Evolutionary conservation across 345 rosid species (phyloP).

Genomic region (Linum lewisii): DNA sequence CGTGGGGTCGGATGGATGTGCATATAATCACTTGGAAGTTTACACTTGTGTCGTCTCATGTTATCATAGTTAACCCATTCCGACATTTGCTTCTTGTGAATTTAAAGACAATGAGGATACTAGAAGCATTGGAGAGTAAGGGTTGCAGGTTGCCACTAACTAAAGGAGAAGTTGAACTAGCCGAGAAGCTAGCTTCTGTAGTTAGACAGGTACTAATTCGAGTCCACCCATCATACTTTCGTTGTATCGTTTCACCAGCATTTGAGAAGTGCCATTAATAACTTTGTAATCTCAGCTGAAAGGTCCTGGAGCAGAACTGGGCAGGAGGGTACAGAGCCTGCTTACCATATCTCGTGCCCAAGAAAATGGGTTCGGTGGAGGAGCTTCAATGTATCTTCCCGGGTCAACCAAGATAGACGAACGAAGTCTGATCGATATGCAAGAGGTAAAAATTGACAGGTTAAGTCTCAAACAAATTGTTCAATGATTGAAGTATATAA

Average conservation of each 20-base stretch:
- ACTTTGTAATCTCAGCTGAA: slow-evolving; percentile 52
- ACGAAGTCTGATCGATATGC: slow-evolving; percentile 92
- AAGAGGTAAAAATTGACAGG: slow-evolving; percentile 83
- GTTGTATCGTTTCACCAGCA: background rate
- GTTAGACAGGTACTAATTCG: slow-evolving; percentile 62
- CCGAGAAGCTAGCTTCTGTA: slow-evolving; percentile 62
- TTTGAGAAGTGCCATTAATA: background rate
- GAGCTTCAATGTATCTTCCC: slow-evolving; percentile 63
- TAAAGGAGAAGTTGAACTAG: slow-evolving; percentile 83
- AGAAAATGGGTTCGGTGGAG: slow-evolving; percentile 49
- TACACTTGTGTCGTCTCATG: background rate
- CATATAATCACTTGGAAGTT: background rate
- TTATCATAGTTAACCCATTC: background rate
- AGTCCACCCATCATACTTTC: slow-evolving; percentile 5
- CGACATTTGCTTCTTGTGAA: background rate
- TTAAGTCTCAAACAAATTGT: too few species aligned
- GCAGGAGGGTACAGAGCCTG: slow-evolving; percentile 83
- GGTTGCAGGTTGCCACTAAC: slow-evolving; percentile 77
- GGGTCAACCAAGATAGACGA: slow-evolving; percentile 94
- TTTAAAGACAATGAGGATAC: slow-evolving; percentile 71
- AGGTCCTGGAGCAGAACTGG: slow-evolving; percentile 96
- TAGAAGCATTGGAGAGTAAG: slow-evolving; percentile 86
- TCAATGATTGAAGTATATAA: background rate
- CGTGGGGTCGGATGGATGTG: background rate
- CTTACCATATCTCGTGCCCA: slow-evolving; percentile 65